phyloP scores from a whole-genome alignment of 139 green algal species.

The Chlorella sorokiniana region DNA sequence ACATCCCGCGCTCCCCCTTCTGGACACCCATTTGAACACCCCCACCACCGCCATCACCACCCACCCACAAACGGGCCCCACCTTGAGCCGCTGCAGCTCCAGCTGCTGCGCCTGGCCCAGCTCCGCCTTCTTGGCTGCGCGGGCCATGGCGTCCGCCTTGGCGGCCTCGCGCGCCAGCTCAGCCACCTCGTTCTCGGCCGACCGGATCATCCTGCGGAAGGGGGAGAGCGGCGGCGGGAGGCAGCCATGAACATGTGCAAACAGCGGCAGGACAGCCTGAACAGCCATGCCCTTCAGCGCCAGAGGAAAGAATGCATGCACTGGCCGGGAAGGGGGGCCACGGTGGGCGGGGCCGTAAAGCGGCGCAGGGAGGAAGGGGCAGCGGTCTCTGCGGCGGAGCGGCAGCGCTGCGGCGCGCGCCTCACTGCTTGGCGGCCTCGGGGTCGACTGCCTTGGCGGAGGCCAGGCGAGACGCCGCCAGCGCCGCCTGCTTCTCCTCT shows the following conservation, averaged over 20 bases:
- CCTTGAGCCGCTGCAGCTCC: constrained; percentile 58
- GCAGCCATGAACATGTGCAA: background rate
- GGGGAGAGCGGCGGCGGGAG: background rate
- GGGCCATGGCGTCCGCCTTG: constrained; percentile 49
- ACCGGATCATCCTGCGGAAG: constrained; percentile 28
- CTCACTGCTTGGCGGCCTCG: constrained; percentile 34
- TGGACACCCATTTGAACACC: too few species aligned
- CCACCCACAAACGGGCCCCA: background rate
- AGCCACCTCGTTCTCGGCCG: constrained; percentile 31
- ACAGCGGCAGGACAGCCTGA: background rate
- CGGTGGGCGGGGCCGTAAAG: background rate
- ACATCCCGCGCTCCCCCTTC: too few species aligned
- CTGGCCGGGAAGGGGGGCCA: background rate
- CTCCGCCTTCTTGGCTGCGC: constrained; percentile 40
- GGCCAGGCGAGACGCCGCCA: constrained; percentile 47
- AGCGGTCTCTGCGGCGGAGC: background rate
- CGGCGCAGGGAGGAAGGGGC: background rate
- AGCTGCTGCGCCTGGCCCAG: constrained; percentile 26
- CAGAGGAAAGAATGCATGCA: background rate
- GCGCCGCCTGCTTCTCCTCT: constrained; percentile 79
- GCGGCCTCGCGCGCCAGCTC: constrained; percentile 53
- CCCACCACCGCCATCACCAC: background rate
- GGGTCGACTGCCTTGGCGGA: constrained; percentile 27
- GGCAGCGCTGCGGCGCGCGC: background rate
- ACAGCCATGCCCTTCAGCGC: background rate